Conservation (phyloP, 1,284 basidiomycete genomes). For the Phellopilus nigrolimitatus region DNA sequence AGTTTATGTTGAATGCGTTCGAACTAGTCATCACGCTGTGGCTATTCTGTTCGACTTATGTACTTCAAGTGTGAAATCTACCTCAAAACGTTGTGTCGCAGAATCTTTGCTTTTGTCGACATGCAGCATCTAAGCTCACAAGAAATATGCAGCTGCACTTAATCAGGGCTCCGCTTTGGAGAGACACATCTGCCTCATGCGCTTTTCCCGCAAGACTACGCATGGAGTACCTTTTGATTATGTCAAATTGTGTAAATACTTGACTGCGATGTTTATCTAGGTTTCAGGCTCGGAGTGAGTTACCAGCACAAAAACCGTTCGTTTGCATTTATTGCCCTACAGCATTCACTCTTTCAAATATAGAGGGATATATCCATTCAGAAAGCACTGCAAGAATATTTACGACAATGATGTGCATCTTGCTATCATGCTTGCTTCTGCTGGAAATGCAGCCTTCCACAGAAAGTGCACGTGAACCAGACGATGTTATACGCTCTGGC, state of each 20-base stretch:
- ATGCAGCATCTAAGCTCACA: no score
- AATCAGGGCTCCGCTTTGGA: no score
- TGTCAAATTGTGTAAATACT: slow-evolving; percentile 51
- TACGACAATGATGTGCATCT: slow-evolving; percentile 53
- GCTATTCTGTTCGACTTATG: no score
- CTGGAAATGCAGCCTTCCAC: slow-evolving; percentile 70
- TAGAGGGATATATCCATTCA: slow-evolving; percentile 61
- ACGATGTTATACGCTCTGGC: slow-evolving; percentile 46
- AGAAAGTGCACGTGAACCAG: slow-evolving; percentile 41
- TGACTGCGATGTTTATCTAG: slow-evolving; percentile 50
- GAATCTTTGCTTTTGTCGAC: no score
- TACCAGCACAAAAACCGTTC: neutral
- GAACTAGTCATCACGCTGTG: no score
- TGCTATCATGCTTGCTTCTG: slow-evolving; percentile 65
- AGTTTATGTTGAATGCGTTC: no score
- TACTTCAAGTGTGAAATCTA: no score
- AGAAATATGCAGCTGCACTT: no score
- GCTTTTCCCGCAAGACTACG: no score
- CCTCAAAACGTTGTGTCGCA: no score
- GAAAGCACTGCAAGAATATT: slow-evolving; percentile 43
- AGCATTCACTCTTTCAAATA: slow-evolving; percentile 75
- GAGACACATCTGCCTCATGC: no score
- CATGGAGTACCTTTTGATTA: no score
- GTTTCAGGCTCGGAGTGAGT: slow-evolving; percentile 65
- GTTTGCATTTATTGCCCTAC: slow-evolving; percentile 35